Base-by-base conservation (phyloP, 148 eudicot species). In the Pharnaceum exiguum region DNA sequence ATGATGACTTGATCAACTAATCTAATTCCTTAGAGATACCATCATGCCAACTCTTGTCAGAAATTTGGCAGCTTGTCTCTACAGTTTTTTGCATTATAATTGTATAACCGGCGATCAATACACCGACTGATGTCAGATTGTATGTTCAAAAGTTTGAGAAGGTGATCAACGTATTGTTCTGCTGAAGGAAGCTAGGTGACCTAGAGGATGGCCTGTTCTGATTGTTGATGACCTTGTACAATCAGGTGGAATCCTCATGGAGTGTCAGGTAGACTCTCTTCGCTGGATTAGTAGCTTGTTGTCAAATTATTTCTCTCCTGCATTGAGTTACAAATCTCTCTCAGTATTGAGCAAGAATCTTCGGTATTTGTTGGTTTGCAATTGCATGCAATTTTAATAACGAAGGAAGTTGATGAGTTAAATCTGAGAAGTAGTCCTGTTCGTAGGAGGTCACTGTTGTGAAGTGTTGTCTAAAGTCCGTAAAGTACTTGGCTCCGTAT, bases 141-240 rank as follows among this genome's bases (percentile, higher is more conserved):
- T 93, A 46, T 93, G 99, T 60, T 80, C 90, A 51, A 93, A 93
- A 83, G 99, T 93, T 60, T 87, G 99, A 66, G 99, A 93, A 78
- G 99, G 91, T 47, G 81, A 89, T 69, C 89, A 89, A 68, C 77
- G 95, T 46, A 83, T 85, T 60, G 99, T 93, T 24, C 90, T 96
- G 54, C 46, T 93, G n/a, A 93, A 93, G 68, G 99, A 93, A n/a
- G n/a, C n/a, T n/a, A 66, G 99, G 99, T 60, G 89, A 88, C 96
- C 99, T 43, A 79, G 70, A 68, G 99, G 99, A 28, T 95, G 95
- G 21, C 99, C 88, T 74, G 99, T 93, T 50, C 96, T 93, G 70
- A 93, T 93, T 72, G 99, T 93, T 54, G 99, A 93, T 73, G 96
- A 93, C 76, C 86, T 93, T 16, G 99, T 93, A 21, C 99, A 88